These are phyloP conservation scores for Petrea volubilis DNA, from an alignment of 257 asterid species.

Conservation along the genomic window DNA sequence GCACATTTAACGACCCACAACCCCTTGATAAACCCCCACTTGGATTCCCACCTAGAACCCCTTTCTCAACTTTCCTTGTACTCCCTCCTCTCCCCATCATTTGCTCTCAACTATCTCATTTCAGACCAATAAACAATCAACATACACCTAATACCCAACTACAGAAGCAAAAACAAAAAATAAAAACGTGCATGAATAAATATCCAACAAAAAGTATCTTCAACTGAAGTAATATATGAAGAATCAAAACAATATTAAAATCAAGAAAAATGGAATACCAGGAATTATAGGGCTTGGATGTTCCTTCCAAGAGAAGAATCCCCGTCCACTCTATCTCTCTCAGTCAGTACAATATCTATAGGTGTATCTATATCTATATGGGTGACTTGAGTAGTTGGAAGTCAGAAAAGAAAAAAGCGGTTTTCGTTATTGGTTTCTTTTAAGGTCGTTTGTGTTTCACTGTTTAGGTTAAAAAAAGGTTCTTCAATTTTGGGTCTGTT, in stretches of 20 bases:
- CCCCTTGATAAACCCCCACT: slow-evolving; percentile 47
- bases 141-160: slow-evolving; percentile 23
- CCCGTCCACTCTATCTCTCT: slow-evolving; percentile 16
- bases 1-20: slow-evolving; percentile 57
- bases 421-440: slow-evolving; percentile 25
- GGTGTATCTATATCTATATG: slow-evolving; percentile 2
- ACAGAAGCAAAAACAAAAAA: slow-evolving; percentile 20
- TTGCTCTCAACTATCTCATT: slow-evolving; percentile 27
- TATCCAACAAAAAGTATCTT: neutral
- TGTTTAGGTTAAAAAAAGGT: slow-evolving; percentile 35
- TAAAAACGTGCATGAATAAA: slow-evolving; percentile 5
- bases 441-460: slow-evolving; percentile 23
- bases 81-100: slow-evolving; percentile 93
- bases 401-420: slow-evolving; percentile 19
- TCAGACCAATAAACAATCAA: slow-evolving; percentile 12
- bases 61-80: slow-evolving; percentile 76
- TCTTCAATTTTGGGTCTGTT: slow-evolving; percentile 25
- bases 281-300: slow-evolving; percentile 17
- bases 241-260: neutral
- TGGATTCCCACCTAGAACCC: slow-evolving; percentile 59
- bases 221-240: slow-evolving; percentile 1
- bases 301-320: slow-evolving; percentile 24
- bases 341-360: neutral
- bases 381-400: slow-evolving; percentile 25
- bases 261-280: slow-evolving; percentile 21